Evolutionary conservation across 768 basidiomycete genomes (phyloP), one percentile per base, ranked within the genome.

Genomic region (Pulveroboletus sp.): DNA sequence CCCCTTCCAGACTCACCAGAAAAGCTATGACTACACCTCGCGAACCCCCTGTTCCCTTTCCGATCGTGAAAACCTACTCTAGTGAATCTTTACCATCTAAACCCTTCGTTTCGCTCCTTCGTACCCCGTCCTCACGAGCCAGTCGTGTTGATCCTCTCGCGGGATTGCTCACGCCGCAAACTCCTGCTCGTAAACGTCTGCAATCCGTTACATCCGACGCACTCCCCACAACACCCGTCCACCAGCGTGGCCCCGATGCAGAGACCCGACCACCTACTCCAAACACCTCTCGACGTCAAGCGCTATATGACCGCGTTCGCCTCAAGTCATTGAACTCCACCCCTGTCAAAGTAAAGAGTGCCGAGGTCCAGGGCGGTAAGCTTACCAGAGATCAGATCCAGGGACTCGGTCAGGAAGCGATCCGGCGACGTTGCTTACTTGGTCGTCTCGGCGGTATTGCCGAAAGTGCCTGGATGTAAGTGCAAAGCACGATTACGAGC

Each of bases 391-490:
- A 87, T 46, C 79, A 86, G 56, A 72, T 89, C 54, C 66, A 83
- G 38, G 85, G 83, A 67, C 70, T 90, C 48, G 75, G 82, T 37
- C 88, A 89, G 61, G 88, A 90, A 50, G 89, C 88, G 62, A 78
- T 86, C 70, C 77, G 87, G 51, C 76, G 85, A 50, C 75, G 89
- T 33, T 89, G 85, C 56, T 65, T 91, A 28, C 73, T 93, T 8
- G 89, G 89, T 43, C 81, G 90, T 17, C 76, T 93, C 7, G 77
- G 78, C 26, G 84, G 85, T 9, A 79, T 93, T 27, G 90, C 90
- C n/a, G 89, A 93, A 62, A 86, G 89, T 55, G 79, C 86, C 15
- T 92, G 89, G 87, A 90, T 91, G 90, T 87, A 54, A 66, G 83
- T 50, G 30, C 26, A 28, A 43, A 32, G 8, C 4, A 15, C 5